phyloP scores from a whole-genome alignment of 306 rosid species.

The Acmispon strigosus region DNA sequence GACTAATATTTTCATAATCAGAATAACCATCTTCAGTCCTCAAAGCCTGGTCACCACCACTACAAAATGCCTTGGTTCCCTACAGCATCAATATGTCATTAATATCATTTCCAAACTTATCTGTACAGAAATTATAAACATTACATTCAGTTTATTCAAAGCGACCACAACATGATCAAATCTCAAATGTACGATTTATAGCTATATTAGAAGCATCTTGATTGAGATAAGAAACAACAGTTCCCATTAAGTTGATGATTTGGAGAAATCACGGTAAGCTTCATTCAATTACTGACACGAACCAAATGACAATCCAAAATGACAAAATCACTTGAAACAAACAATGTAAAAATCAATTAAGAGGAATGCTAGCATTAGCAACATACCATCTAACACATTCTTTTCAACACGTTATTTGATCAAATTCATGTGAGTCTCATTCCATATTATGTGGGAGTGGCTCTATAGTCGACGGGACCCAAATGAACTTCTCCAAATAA shows the following conservation, averaged over 20 bases:
- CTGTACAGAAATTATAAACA: background rate
- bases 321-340: background rate
- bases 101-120: background rate
- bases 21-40: constrained; percentile 77
- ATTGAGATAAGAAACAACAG: background rate
- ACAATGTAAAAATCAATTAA: background rate
- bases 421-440: background rate
- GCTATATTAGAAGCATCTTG: background rate
- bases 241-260: background rate
- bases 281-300: background rate
- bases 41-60: constrained; percentile 87
- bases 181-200: background rate
- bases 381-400: background rate
- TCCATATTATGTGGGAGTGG: background rate
- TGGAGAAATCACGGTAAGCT: background rate
- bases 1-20: constrained; percentile 51
- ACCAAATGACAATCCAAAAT: background rate
- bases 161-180: background rate
- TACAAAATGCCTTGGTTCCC: constrained; percentile 87
- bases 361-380: background rate
- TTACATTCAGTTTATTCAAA: background rate
- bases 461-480: background rate
- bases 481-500: background rate
- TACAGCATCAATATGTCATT: constrained; percentile 15
- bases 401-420: too few relatives aligned